Base-by-base conservation (phyloP, 1,284 basidiomycete genomes). In the Rhizoctonia solani region DNA sequence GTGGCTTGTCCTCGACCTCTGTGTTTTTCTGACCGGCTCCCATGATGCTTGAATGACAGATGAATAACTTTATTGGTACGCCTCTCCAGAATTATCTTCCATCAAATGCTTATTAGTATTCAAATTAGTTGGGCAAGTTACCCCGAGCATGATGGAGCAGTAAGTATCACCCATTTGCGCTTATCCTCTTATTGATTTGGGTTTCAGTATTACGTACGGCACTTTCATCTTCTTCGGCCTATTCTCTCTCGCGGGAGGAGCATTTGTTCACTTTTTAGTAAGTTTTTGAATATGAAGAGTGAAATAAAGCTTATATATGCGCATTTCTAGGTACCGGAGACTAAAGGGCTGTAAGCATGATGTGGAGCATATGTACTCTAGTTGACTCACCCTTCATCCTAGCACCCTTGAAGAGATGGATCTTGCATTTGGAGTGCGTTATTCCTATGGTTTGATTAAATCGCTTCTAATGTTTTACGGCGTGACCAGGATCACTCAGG, bases 61-160 rank as follows among this genome's bases (percentile, higher is more conserved):
- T 89, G 87, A 88, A 88, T 75, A 88, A 88, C 75, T 89, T 88
- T 75, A 88, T 88, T 70, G 85, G 85, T 82, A 72, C 72, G 79
- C 74, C 2, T 5, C 39, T 1, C 53, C n/a, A 29, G n/a, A 37
- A 4, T 23, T 46, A 21, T 23, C 29, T 16, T 42, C 25, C 41
- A 44, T 11, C 11, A 54, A 23, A 30, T 21, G 29, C 32, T 25
- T 13, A 11, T 54, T 30, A 23, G 44, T 37, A 23, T 16, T 65
- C n/a, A n/a, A 56, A 49, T 11, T 59, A 71, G 74, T 77, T 55
- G 73, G 76, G 27, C 75, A 85, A 77, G 85, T 88, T 8, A 88
- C 87, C 3, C 87, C 87, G 1, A 80, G 82, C 0, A 88, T 88
- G 87, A 74, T 86, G 67, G 70, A 75, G 14, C 77, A 87, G 49